Percentiles rank a stretch among this genome's conserved stretches.
Conservation (phyloP, 2,329 filamentous ascomycete genomes). For the Ascochyta lentis region DNA sequence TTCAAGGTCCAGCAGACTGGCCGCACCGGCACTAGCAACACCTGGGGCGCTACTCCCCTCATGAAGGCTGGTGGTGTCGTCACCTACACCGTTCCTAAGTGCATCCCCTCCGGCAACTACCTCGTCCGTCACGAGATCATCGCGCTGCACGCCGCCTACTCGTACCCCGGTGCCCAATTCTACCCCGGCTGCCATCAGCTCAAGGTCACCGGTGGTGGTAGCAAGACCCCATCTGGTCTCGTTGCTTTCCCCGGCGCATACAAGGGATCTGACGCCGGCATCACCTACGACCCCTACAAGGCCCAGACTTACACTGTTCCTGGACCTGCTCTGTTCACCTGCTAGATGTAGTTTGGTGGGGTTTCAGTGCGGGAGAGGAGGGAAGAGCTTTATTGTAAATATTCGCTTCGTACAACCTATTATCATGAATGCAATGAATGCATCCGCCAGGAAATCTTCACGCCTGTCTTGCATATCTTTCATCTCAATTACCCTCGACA, state of each 20-base stretch:
- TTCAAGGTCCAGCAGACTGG: slow-evolving; percentile 63
- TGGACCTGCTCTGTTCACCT: slow-evolving; percentile 40
- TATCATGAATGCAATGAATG: not conserved
- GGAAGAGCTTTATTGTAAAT: slow-evolving; percentile 18
- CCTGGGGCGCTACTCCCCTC: slow-evolving; percentile 56
- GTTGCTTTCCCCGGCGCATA: slow-evolving; percentile 64
- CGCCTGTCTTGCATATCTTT: too few species aligned
- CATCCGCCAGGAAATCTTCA: not conserved
- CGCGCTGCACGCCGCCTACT: slow-evolving; percentile 58
- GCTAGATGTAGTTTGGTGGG: slow-evolving; percentile 21
- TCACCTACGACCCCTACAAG: slow-evolving; percentile 62
- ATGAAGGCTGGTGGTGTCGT: slow-evolving; percentile 55
- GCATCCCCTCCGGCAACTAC: slow-evolving; percentile 62
- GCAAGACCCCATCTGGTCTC: slow-evolving; percentile 48
- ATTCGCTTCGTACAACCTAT: slow-evolving; percentile 10
- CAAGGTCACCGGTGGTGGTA: slow-evolving; percentile 59
- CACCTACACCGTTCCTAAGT: slow-evolving; percentile 62
- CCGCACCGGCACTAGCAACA: slow-evolving; percentile 58
- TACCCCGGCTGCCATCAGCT: slow-evolving; percentile 67
- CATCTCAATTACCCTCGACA: too few species aligned
- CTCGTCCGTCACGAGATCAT: slow-evolving; percentile 66
- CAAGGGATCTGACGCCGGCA: slow-evolving; percentile 57
- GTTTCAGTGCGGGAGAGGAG: not conserved
- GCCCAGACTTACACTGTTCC: slow-evolving; percentile 37
- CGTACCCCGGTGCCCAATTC: slow-evolving; percentile 63